Base-by-base conservation (phyloP, 2,329 filamentous ascomycete genomes). In the Nigrospora oryzae region DNA sequence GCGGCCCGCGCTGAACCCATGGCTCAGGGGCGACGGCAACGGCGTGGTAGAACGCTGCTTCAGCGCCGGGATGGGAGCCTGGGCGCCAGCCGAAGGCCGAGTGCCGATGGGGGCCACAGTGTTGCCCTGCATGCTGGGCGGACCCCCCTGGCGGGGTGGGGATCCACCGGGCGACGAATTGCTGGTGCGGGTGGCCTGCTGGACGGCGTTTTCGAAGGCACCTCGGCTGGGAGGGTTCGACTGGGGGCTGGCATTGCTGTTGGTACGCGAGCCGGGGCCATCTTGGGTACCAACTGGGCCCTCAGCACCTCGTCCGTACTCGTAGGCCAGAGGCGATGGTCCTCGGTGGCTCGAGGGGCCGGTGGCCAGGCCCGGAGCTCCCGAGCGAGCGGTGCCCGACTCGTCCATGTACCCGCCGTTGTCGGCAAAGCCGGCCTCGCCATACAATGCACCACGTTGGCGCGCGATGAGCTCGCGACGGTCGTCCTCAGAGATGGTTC, bases 381-480 rank as follows among this genome's bases (percentile, higher is more conserved):
- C 81, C 30, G 80, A 68, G 49, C 84, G 81, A 33, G 79, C 68
- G 16, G 71, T 70, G 51, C 77, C 77, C 30, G 76, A 75, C 59
- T 90, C 86, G 49, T 89, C 84, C 41, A 81, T 73, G 57, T 84
- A 84, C 52, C 72, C 74, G 50, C 72, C 74, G 53, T 77, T 79
- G 53, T 84, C 82, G 60, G 84, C 81, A 62, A 88, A 84, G 42
- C 77, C 64, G 11, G 74, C 74, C 61, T 87, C 88, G 62, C 89
- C 89, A 66, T 97, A 98, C 54, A 98, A 71, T 53, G 91, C 90
- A 66, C 85, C 90, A 67, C 94, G 89, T 70, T 97, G 93, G 61
- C 91, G 90, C 56, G 90, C 87, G 67, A 97, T 95, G 65, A 97
- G 77, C 58, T 97, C 91, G 57, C 91, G 89, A 58, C 91, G 91